These are phyloP conservation scores for Diaporthe citri DNA, from an alignment of 2,329 filamentous ascomycete genomes.

Conservation along the genomic window DNA sequence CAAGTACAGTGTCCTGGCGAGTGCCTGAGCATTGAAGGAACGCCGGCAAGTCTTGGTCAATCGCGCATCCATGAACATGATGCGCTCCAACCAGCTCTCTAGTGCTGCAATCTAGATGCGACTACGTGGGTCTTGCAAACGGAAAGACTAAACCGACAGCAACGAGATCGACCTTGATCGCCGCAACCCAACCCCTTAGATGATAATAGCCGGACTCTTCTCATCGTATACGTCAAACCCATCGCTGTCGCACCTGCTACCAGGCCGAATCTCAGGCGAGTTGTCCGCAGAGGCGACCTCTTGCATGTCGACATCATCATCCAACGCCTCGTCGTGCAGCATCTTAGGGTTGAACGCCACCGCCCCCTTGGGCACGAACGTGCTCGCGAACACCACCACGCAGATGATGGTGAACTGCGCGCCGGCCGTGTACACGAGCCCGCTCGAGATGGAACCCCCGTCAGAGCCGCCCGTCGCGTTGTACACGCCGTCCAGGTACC, in stretches of 20 bases:
- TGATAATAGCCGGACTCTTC: constrained; percentile 3
- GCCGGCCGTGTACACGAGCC: constrained; percentile 58
- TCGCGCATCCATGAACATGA: not conserved
- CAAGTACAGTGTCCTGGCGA: not conserved
- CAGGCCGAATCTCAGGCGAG: constrained; percentile 2
- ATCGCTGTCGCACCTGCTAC: not conserved
- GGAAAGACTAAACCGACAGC: not conserved
- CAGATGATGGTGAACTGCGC: constrained; percentile 61
- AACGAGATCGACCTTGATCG: not conserved
- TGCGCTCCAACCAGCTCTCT: constrained; percentile 7
- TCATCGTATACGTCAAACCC: not conserved
- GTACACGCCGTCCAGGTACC: constrained; percentile 59
- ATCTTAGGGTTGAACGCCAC: constrained; percentile 58
- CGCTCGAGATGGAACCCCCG: constrained; percentile 51
- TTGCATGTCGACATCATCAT: constrained; percentile 40
- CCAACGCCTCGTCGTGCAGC: constrained; percentile 54
- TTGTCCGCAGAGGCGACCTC: not conserved
- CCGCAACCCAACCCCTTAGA: not conserved
- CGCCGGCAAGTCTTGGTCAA: not conserved
- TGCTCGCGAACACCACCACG: constrained; percentile 56
- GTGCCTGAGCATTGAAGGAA: not conserved
- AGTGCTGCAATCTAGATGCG: not conserved
- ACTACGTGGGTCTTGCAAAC: not conserved
- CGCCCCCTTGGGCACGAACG: constrained; percentile 60
- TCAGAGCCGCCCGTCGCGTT: constrained; percentile 46